Evolutionary conservation across 192 early-diverging fungal species (phyloP), one percentile per base, ranked within the genome.

Genomic region (Backusella macrospora): DNA sequence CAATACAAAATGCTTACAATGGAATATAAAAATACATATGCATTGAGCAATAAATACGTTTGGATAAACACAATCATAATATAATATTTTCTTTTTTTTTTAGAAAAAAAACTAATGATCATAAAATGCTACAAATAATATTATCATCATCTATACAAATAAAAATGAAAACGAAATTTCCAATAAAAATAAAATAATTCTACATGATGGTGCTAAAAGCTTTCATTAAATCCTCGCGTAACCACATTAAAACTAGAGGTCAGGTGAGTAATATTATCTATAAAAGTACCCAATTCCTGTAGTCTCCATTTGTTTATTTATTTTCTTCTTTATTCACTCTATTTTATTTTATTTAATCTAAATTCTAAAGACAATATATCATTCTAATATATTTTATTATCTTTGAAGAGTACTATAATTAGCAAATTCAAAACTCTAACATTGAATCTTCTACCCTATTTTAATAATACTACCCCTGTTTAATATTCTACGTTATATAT

Each of bases 301-400:
- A 52, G 9, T 59, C 21, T 59, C 23, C 26, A 5, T 23, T 23
- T 59, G 13, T 21, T 18, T 49, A 13, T 26, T 26, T 59, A 59
- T 59, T 59, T 59, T 23, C 52, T 59, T 59, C 23, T 59, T 49
- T 21, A 18, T 49, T 59, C 52, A 59, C 21, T 26, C 29, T 2
- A 34, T 34, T 59, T 59, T 59, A 49, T 59, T 18, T 12, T 26
- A 59, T 59, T 59, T 59, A 59, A 26, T 59, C 10, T 23, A 34
- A 34, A 34, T 59, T 55, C 26, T 59, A 26, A 13, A 59, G 52
- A 23, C 21, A 10, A 12, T 12, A 4, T 59, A 26, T 9, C 21
- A 59, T 59, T 59, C 26, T 23, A 59, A 26, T 59, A 59, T 59
- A 59, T 59, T 18, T 23, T 26, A 59, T 59, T 26, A 59, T 59